Evolutionary conservation across 345 rosid species (phyloP).

Genomic region (Turritis glabra): DNA sequence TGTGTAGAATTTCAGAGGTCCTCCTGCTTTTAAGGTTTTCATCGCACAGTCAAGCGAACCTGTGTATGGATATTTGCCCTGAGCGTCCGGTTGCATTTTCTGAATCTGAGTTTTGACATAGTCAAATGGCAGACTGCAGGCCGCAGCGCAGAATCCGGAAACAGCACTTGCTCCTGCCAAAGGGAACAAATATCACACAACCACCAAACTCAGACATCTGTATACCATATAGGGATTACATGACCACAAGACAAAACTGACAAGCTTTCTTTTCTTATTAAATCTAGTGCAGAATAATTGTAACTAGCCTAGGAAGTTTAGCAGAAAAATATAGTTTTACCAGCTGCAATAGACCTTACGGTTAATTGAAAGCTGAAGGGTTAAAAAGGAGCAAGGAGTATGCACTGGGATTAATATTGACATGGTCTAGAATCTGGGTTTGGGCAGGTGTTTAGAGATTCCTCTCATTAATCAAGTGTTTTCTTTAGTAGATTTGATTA

Average conservation of each 20-base stretch:
- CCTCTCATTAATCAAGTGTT: not conserved
- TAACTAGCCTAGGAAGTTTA: not conserved
- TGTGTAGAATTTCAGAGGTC: constrained; percentile 87
- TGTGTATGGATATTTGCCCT: constrained; percentile 85
- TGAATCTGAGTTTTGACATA: constrained; percentile 97
- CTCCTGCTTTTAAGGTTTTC: constrained; percentile 85
- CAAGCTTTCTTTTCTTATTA: not conserved
- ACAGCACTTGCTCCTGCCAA: constrained; percentile 84
- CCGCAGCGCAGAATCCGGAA: constrained; percentile 90
- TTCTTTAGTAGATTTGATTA: not conserved
- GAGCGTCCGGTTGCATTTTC: constrained; percentile 98
- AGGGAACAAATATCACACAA: constrained; percentile 3
- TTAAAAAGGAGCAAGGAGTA: not conserved
- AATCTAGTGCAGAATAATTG: not conserved
- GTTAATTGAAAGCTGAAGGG: not conserved
- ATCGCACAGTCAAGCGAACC: constrained; percentile 86
- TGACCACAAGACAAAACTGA: not conserved
- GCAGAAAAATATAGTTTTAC: not conserved
- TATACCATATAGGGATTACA: not conserved
- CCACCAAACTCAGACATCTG: constrained; percentile 11
- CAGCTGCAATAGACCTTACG: not conserved
- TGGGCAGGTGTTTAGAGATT: not conserved
- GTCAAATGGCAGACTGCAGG: constrained; percentile 97
- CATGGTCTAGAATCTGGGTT: not conserved
- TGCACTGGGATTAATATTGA: not conserved